These are phyloP conservation scores for Trifolium pratense DNA, from an alignment of 306 rosid genomes.

Conservation along the genomic window DNA sequence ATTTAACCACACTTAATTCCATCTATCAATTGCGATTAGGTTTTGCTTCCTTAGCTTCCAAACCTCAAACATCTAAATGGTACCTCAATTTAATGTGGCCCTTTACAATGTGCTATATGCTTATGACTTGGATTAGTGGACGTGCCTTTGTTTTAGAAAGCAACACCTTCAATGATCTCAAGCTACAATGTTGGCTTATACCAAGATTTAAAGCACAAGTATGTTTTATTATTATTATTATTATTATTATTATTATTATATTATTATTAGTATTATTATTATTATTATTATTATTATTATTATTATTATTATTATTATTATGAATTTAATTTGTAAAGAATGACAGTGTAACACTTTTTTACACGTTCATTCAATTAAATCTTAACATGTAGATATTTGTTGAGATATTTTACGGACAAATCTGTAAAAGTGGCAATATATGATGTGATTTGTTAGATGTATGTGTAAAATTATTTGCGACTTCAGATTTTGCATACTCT, in stretches of 20 bases:
- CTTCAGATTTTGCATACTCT: not conserved
- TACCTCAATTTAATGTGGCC: slow-evolving; percentile 66
- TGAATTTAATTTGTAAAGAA: too few relatives aligned
- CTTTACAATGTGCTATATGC: slow-evolving; percentile 51
- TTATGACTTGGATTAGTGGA: slow-evolving; percentile 49
- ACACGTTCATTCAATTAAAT: too few relatives aligned
- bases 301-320: too few relatives aligned
- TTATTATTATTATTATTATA: too few relatives aligned
- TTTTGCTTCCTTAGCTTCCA: slow-evolving; percentile 63
- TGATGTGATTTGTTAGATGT: too few relatives aligned
- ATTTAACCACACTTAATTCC: slow-evolving; percentile 64
- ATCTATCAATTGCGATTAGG: slow-evolving; percentile 62
- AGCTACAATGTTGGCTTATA: slow-evolving; percentile 64
- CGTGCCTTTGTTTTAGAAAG: slow-evolving; percentile 57
- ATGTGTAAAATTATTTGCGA: too few relatives aligned
- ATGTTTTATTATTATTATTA: slow-evolving; percentile 2
- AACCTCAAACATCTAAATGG: slow-evolving; percentile 55
- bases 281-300: too few relatives aligned
- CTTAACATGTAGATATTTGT: too few relatives aligned
- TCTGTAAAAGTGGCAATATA: too few relatives aligned
- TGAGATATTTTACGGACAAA: too few relatives aligned
- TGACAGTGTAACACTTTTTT: too few relatives aligned
- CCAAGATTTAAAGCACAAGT: slow-evolving; percentile 71
- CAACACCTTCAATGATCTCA: slow-evolving; percentile 53
- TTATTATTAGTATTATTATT: too few relatives aligned